Evolutionary conservation across 1,284 basidiomycete species (phyloP).

Genomic region (Anthracocystis setariae): DNA sequence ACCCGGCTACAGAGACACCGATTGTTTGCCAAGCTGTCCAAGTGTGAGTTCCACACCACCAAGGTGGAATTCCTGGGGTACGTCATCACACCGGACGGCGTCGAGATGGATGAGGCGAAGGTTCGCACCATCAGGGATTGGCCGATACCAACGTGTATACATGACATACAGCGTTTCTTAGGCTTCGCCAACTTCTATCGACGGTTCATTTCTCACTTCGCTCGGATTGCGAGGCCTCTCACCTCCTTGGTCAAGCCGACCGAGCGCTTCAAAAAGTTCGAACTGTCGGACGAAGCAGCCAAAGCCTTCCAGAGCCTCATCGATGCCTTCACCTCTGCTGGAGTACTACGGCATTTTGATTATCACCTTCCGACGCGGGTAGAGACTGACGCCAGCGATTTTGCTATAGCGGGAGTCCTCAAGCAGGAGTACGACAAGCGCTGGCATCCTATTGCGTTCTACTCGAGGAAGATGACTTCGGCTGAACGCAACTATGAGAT

Average conservation of each 20-base stretch:
- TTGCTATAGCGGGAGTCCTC: too few species aligned
- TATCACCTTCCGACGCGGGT: slow-evolving; percentile 10
- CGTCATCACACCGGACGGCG: slow-evolving; percentile 64
- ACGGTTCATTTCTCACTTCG: slow-evolving; percentile 69
- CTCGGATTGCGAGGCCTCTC: slow-evolving; percentile 67
- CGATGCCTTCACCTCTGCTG: slow-evolving; percentile 9
- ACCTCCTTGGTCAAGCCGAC: slow-evolving; percentile 30
- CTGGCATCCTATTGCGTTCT: too few species aligned
- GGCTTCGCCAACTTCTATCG: slow-evolving; percentile 70
- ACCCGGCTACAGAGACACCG: slow-evolving; percentile 57
- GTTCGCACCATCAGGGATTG: slow-evolving; percentile 69
- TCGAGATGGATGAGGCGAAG: slow-evolving; percentile 70
- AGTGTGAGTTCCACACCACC: slow-evolving; percentile 42
- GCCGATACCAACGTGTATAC: slow-evolving; percentile 67
- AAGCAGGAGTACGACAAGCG: too few species aligned
- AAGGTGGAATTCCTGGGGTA: slow-evolving; percentile 69
- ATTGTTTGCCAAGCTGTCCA: slow-evolving; percentile 15
- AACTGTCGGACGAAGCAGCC: not conserved
- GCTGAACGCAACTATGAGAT: too few species aligned
- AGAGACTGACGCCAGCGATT: slow-evolving; percentile 15
- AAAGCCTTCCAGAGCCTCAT: slow-evolving; percentile 10
- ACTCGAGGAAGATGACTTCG: too few species aligned
- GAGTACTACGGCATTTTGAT: slow-evolving; percentile 8
- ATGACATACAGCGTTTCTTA: slow-evolving; percentile 68
- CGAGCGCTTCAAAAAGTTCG: not conserved